Conservation (phyloP, 305 asterid genomes). For the Plantago lanceolata region DNA sequence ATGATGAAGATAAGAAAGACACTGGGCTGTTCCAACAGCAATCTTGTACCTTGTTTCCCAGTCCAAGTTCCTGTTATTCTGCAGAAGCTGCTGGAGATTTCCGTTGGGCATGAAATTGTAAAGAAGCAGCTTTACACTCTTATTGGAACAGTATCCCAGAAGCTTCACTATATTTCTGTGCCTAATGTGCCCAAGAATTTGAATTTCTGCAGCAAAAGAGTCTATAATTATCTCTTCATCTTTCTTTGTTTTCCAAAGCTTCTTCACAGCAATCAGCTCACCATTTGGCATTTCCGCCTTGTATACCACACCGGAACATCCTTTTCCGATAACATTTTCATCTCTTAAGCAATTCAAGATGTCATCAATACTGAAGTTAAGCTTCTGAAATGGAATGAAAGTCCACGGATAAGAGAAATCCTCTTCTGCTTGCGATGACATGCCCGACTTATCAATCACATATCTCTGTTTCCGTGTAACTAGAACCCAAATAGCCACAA, state of each 20-base stretch:
- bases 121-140: conserved; percentile 73
- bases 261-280: conserved; percentile 76
- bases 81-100: conserved; percentile 76
- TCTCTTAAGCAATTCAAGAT: conserved; percentile 70
- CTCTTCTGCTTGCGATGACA: conserved; percentile 40
- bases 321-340: conserved; percentile 80
- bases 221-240: conserved; percentile 62
- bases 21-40: conserved; percentile 89
- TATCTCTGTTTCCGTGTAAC: conserved; percentile 40
- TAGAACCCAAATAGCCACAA: conserved; percentile 49
- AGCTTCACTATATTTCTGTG: conserved; percentile 86
- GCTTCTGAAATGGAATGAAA: conserved; percentile 82
- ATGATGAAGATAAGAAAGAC: conserved; percentile 88
- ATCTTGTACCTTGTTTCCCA: conserved; percentile 92
- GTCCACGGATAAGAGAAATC: conserved; percentile 89
- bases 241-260: conserved; percentile 80
- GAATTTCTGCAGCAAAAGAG: conserved; percentile 91
- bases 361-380: conserved; percentile 55
- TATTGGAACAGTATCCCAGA: conserved; percentile 81
- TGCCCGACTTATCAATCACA: conserved; percentile 38
- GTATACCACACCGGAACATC: conserved; percentile 84
- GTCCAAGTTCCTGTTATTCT: conserved; percentile 61
- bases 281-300: conserved; percentile 79
- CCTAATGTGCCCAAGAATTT: conserved; percentile 88
- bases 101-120: conserved; percentile 81